phyloP scores from a whole-genome alignment of 768 basidiomycete species.

The Trametes meyenii region DNA sequence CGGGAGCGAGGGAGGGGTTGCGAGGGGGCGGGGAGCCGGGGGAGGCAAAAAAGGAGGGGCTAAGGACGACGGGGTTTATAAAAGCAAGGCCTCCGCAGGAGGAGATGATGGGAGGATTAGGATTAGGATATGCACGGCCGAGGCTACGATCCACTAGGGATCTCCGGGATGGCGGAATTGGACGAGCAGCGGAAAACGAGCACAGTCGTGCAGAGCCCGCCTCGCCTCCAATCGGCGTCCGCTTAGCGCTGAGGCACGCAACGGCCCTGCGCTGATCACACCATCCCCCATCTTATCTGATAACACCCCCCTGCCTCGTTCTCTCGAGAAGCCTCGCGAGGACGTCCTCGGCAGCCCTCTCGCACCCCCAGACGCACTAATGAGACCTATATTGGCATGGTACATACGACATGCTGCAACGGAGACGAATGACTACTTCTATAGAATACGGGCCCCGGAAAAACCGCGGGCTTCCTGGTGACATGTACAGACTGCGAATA shows the following conservation, averaged over 20 bases:
- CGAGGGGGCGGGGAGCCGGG: neutral
- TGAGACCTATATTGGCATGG: neutral
- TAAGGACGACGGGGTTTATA: neutral
- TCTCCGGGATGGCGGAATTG: neutral
- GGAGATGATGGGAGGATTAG: slow-evolving; percentile 3
- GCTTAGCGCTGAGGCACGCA: neutral
- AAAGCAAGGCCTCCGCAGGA: slow-evolving; percentile 21
- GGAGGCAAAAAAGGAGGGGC: neutral
- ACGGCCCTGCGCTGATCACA: slow-evolving; percentile 7
- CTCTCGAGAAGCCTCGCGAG: neutral
- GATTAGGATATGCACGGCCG: slow-evolving; percentile 1
- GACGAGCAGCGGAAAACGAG: neutral
- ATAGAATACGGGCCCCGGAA: neutral
- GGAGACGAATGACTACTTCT: neutral
- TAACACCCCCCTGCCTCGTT: neutral
- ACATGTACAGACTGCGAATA: neutral
- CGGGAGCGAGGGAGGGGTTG: neutral
- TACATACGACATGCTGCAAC: slow-evolving; percentile 1
- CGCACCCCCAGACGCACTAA: neutral
- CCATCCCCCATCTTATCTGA: slow-evolving; percentile 20
- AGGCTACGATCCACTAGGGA: neutral
- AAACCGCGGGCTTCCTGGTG: slow-evolving; percentile 7
- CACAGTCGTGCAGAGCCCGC: too few species aligned
- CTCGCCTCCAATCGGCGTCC: too few species aligned
- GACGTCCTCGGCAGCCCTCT: too few species aligned